Conservation (phyloP, 2,329 filamentous ascomycete genomes). For the Diaporthe destruens region DNA sequence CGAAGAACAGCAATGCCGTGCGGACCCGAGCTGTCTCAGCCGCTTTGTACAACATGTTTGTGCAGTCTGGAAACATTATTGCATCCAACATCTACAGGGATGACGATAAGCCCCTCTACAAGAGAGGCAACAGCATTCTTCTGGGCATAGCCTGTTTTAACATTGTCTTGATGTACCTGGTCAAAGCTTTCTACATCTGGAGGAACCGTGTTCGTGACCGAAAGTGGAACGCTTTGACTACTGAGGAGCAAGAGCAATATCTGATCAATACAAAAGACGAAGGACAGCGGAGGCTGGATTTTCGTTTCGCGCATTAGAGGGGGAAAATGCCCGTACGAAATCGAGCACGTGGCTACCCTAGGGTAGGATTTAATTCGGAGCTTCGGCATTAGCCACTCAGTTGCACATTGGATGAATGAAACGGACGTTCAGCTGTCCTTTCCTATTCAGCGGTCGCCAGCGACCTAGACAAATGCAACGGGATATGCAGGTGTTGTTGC, state of each 20-base stretch:
- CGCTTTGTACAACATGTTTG: slow-evolving; percentile 64
- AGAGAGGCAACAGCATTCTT: slow-evolving; percentile 62
- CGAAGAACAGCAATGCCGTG: slow-evolving; percentile 62
- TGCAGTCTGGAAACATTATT: slow-evolving; percentile 59
- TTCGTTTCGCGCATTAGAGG: slow-evolving; percentile 60
- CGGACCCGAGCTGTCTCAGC: slow-evolving; percentile 61
- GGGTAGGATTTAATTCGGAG: not conserved
- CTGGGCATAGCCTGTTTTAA: slow-evolving; percentile 62
- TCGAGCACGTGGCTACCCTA: too few relatives aligned
- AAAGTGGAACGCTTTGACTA: slow-evolving; percentile 58
- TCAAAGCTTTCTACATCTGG: slow-evolving; percentile 62
- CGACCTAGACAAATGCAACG: not conserved
- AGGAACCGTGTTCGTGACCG: slow-evolving; percentile 58
- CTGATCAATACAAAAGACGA: slow-evolving; percentile 63
- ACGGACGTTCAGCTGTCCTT: not conserved
- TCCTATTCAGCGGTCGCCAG: too few relatives aligned
- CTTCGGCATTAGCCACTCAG: not conserved
- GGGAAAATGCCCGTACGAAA: too few relatives aligned
- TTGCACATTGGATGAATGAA: not conserved
- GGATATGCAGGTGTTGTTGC: not conserved
- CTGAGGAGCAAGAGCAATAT: slow-evolving; percentile 62
- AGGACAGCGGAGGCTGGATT: slow-evolving; percentile 67
- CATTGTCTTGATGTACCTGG: slow-evolving; percentile 58
- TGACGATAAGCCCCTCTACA: slow-evolving; percentile 66
- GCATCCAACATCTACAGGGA: slow-evolving; percentile 65